Evolutionary conservation across 2,329 filamentous ascomycete species (phyloP), one percentile per base, ranked within the genome.

Genomic region (Nemania serpens): DNA sequence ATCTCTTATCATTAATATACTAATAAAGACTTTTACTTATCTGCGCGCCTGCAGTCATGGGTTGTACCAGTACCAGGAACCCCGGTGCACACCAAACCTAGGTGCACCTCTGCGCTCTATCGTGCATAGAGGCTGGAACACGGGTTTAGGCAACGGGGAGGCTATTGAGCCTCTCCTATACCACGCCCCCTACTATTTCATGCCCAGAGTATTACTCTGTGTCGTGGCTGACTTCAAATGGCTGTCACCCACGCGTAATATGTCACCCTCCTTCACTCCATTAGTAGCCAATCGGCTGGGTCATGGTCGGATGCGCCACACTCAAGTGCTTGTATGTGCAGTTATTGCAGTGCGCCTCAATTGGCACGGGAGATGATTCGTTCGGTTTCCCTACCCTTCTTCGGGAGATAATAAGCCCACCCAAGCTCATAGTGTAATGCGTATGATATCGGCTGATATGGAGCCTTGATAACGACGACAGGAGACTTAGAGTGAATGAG

Each of bases 211-310:
- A 4, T 29, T 29, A 39, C 11, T 10, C 15, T 12, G 4, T 22
- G 17, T 18, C 1, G 17, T 45, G 17, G 42, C 17, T 22, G 42
- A 20, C 17, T 22, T 22, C 25, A 11, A n/a, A 51, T 51, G 36
- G 9, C 22, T 53, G n/a, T 20, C 25, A 34, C 39, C 37, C 39
- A 53, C n/a, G n/a, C 22, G 34, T 43, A 20, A 53, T 43, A n/a
- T 13, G 18, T 18, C 25, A 34, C 22, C 37, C 43, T n/a, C 22
- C 15, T 43, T 36, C 37, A 18, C 25, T 12, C 6, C 39, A 20
- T n/a, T n/a, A 53, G n/a, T 17, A 12, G n/a, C 50, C 39, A 43
- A 53, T 53, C n/a, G 20, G n/a, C 39, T 53, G n/a, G 39, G 33
- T 22, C 10, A 11, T 18, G 39, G 22, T 22, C 11, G 15, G 7